Conservation (phyloP, 140 eudicot genomes). For the Ambrosia hybrid region DNA sequence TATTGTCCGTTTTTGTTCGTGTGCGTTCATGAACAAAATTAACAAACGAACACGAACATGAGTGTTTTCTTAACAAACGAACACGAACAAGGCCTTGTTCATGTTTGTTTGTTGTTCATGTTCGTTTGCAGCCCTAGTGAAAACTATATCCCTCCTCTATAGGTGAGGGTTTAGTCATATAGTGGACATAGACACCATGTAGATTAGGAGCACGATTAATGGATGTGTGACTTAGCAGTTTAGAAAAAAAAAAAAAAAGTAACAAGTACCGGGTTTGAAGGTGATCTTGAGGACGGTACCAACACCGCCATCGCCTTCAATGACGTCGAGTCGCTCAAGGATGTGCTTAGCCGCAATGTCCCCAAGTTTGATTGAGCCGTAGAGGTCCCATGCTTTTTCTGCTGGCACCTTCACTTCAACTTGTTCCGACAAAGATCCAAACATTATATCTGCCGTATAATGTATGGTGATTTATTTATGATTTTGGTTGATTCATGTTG, state of each 20-base stretch:
- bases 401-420: conserved; percentile 38
- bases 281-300: conserved; percentile 39
- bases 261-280: conserved; percentile 36
- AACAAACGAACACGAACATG: too few species aligned
- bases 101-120: too few species aligned
- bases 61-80: too few species aligned
- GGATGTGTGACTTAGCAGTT: background rate
- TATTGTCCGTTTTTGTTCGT: too few species aligned
- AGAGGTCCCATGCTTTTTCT: conserved; percentile 30
- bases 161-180: background rate
- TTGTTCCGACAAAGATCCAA: conserved; percentile 33
- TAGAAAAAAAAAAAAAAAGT: too few species aligned
- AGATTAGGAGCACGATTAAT: too few species aligned
- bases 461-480: background rate
- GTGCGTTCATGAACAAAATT: too few species aligned
- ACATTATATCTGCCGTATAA: conserved; percentile 1
- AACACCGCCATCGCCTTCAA: conserved; percentile 45
- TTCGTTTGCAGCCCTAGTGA: background rate
- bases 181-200: background rate
- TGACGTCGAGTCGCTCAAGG: conserved; percentile 23
- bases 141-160: background rate
- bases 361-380: conserved; percentile 17
- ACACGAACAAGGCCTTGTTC: too few species aligned
- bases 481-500: conserved; percentile 1
- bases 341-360: conserved; percentile 24